phyloP scores from a whole-genome alignment of 441 rosid genomes.

The Aquilaria agallochum region DNA sequence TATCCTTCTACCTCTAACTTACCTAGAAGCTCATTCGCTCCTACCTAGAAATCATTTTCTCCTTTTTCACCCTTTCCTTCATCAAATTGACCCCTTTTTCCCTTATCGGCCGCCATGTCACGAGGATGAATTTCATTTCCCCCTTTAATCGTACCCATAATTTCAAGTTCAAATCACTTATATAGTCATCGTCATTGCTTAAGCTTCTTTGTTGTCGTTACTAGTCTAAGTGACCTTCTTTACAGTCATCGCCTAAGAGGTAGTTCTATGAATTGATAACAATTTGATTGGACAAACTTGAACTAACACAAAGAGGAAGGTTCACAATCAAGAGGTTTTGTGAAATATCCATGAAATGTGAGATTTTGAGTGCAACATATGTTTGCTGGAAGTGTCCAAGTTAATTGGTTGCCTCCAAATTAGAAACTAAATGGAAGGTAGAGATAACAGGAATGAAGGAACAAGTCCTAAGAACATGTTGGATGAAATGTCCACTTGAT shows the following conservation, averaged over 20 bases:
- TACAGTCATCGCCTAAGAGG: conserved; percentile 28
- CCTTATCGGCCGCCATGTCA: too few relatives aligned
- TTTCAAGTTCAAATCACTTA: too few relatives aligned
- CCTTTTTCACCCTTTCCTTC: too few relatives aligned
- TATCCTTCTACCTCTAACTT: too few relatives aligned
- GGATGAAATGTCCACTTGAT: conserved; percentile 59
- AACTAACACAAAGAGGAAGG: conserved; percentile 51
- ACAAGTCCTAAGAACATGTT: conserved; percentile 53
- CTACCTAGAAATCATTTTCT: too few relatives aligned
- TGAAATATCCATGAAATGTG: conserved; percentile 53
- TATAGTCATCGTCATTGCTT: too few relatives aligned
- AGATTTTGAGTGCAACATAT: conserved; percentile 50
- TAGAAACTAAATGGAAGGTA: conserved; percentile 55
- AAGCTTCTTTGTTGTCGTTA: too few relatives aligned
- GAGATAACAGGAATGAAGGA: conserved; percentile 57
- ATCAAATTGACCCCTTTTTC: too few relatives aligned
- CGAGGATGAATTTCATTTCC: too few relatives aligned
- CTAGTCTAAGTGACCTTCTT: too few relatives aligned
- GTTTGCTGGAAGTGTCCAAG: conserved; percentile 48
- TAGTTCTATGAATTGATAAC: conserved; percentile 78
- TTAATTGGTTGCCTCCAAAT: conserved; percentile 49
- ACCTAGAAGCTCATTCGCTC: too few relatives aligned
- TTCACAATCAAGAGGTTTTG: conserved; percentile 68
- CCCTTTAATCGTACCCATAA: too few relatives aligned
- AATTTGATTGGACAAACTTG: conserved; percentile 37